Conservation (phyloP, 148 eudicot species). For the Cornus kousa region DNA sequence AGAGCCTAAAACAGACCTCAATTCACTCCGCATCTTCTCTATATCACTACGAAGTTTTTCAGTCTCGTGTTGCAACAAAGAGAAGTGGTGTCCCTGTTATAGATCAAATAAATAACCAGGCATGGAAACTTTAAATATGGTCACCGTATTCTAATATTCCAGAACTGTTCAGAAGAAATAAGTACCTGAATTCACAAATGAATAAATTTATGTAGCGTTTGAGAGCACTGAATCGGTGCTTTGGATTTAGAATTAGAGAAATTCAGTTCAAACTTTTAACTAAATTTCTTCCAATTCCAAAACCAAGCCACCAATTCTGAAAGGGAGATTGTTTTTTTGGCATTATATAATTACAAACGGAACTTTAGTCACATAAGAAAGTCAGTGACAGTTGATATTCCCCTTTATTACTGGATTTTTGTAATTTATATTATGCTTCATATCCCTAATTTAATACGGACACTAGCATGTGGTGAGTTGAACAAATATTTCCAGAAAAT, state of each 20-base stretch:
- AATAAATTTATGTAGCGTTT: not conserved
- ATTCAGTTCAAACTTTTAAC: too few species aligned
- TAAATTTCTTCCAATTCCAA: too few species aligned
- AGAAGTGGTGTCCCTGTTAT: constrained; percentile 78
- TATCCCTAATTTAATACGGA: not conserved
- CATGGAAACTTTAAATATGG: too few species aligned
- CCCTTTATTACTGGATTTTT: not conserved
- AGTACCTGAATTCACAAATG: not conserved
- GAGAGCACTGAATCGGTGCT: too few species aligned
- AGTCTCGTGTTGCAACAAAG: constrained; percentile 72
- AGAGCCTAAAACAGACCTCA: constrained; percentile 43
- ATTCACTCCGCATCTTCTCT: constrained; percentile 78
- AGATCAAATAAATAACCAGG: not conserved
- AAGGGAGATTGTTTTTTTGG: too few species aligned
- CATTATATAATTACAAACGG: not conserved
- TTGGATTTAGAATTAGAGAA: too few species aligned
- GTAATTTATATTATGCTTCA: too few species aligned
- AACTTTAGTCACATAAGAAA: not conserved
- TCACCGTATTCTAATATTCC: not conserved
- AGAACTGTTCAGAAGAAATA: not conserved
- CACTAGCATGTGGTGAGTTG: not conserved
- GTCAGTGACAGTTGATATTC: not conserved
- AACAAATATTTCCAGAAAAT: not conserved
- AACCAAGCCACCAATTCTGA: too few species aligned
- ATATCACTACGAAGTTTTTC: constrained; percentile 69